phyloP scores from a whole-genome alignment of 495 filamentous ascomycete genomes.

The Hamigera avellanea region DNA sequence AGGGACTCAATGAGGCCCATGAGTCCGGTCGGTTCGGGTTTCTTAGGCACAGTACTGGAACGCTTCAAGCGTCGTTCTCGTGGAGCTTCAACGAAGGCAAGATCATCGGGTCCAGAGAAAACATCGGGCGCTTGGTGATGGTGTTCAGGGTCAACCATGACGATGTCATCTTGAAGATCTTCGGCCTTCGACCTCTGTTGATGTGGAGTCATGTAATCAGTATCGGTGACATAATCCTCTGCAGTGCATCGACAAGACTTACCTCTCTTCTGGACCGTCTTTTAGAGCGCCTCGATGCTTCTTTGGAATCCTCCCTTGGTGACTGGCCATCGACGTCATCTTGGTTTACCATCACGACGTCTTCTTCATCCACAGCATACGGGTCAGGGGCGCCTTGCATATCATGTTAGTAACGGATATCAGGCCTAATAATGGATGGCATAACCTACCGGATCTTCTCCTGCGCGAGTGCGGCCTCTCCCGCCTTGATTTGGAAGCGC shows the following conservation, averaged over 20 bases:
- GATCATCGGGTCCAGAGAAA: slow-evolving; percentile 45
- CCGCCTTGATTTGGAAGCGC: slow-evolving; percentile 20
- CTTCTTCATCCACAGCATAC: slow-evolving; percentile 47
- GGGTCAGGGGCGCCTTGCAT: slow-evolving; percentile 42
- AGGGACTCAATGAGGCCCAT: slow-evolving; percentile 39
- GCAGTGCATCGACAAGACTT: no score
- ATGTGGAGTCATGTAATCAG: no score
- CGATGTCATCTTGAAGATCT: slow-evolving; percentile 29
- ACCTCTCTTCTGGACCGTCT: slow-evolving; percentile 29
- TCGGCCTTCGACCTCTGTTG: slow-evolving; percentile 2
- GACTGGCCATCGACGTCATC: slow-evolving; percentile 33
- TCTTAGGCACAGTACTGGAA: slow-evolving; percentile 31
- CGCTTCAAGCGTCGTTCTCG: slow-evolving; percentile 43
- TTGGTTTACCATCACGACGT: slow-evolving; percentile 44
- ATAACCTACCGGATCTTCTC: slow-evolving; percentile 26
- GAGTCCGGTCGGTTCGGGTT: slow-evolving; percentile 31
- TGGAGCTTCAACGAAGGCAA: slow-evolving; percentile 64
- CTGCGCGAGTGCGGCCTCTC: slow-evolving; percentile 25
- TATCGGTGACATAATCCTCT: no score
- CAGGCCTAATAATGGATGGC: no score
- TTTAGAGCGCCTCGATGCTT: slow-evolving; percentile 23
- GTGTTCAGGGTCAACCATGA: slow-evolving; percentile 36
- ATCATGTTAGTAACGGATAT: no score
- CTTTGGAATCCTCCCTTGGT: slow-evolving; percentile 23
- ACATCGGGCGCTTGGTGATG: slow-evolving; percentile 24